A percentile compares a stretch with the other conserved stretches of the same genome.
Conservation (phyloP, 192 early-diverging fungal species). For the Coemansia umbellata region DNA sequence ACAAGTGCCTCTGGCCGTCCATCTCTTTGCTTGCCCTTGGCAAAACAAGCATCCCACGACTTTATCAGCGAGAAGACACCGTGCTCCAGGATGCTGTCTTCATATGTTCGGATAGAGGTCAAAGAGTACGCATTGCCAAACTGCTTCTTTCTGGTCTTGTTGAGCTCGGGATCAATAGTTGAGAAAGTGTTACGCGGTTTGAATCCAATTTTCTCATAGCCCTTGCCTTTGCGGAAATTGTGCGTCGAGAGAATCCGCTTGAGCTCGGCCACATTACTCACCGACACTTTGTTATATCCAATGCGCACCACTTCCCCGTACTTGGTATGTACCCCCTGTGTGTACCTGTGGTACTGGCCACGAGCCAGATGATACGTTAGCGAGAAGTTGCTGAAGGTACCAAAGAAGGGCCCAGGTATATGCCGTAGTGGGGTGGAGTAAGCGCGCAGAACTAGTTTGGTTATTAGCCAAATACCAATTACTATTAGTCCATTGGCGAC, state of each 20-base stretch:
- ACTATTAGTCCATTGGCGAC: not conserved
- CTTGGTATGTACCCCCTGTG: conserved; percentile 10
- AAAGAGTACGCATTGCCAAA: conserved; percentile 23
- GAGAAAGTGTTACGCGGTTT: conserved; percentile 22
- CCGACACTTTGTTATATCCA: conserved; percentile 27
- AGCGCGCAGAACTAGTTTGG: not conserved
- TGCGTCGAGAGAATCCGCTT: conserved; percentile 36
- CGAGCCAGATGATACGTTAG: conserved; percentile 7
- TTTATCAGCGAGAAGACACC: conserved; percentile 24
- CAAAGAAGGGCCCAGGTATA: conserved; percentile 29
- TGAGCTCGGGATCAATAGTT: conserved; percentile 23
- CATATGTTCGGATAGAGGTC: conserved; percentile 7
- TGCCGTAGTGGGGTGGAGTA: conserved; percentile 11
- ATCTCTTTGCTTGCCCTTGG: not conserved
- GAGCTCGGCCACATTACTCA: conserved; percentile 14
- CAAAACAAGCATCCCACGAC: conserved; percentile 16
- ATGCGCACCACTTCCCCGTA: conserved; percentile 49
- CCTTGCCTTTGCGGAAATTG: conserved; percentile 22
- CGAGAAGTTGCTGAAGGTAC: conserved; percentile 19
- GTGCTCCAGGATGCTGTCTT: conserved; percentile 19
- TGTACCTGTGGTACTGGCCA: conserved; percentile 28
- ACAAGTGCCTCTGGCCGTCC: not conserved
- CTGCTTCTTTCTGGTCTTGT: conserved; percentile 22
- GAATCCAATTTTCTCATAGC: conserved; percentile 21
- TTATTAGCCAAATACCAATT: not conserved